These are phyloP conservation scores for Peronospora farinosa DNA, from an alignment of 352 stramenopile genomes.

Conservation along the genomic window DNA sequence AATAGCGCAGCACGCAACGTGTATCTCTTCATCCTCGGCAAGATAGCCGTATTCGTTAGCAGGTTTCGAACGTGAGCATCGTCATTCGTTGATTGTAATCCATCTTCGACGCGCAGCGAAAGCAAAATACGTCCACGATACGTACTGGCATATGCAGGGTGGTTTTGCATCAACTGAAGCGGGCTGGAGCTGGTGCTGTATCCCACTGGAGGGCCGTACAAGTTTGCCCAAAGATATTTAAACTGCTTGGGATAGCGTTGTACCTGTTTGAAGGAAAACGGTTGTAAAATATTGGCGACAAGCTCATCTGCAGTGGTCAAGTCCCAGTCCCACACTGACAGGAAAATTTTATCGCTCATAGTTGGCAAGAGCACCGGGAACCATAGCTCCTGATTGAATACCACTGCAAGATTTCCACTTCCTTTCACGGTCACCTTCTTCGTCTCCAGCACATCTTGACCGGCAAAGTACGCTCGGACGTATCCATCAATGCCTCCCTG, in stretches of 20 bases:
- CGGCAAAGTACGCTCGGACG: conserved; percentile 67
- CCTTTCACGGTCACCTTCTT: conserved; percentile 64
- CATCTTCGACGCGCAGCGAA: conserved; percentile 58
- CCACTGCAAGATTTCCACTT: conserved; percentile 33
- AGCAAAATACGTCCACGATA: conserved; percentile 74
- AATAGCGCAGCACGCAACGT: conserved; percentile 58
- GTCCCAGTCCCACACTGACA: conserved; percentile 85
- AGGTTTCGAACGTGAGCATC: conserved; percentile 61
- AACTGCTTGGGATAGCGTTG: conserved; percentile 53
- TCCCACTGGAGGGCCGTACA: conserved; percentile 75
- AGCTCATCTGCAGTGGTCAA: conserved; percentile 56
- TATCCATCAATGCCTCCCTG: conserved; percentile 78
- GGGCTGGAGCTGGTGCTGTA: conserved; percentile 39
- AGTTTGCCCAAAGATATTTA: conserved; percentile 60
- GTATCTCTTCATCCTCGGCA: conserved; percentile 46
- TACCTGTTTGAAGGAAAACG: conserved; percentile 74
- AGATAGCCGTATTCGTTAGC: conserved; percentile 27
- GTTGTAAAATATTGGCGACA: conserved; percentile 53
- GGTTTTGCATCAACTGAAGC: conserved; percentile 51
- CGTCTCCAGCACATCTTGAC: conserved; percentile 61
- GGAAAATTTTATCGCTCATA: conserved; percentile 76
- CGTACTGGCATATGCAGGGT: conserved; percentile 56
- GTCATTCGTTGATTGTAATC: conserved; percentile 59
- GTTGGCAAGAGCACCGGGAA: conserved; percentile 75
- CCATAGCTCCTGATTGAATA: conserved; percentile 83